Evolutionary conservation across 495 filamentous ascomycete genomes (phyloP), one percentile per base, ranked within the genome.

Genomic region (Sporormia fimetaria): DNA sequence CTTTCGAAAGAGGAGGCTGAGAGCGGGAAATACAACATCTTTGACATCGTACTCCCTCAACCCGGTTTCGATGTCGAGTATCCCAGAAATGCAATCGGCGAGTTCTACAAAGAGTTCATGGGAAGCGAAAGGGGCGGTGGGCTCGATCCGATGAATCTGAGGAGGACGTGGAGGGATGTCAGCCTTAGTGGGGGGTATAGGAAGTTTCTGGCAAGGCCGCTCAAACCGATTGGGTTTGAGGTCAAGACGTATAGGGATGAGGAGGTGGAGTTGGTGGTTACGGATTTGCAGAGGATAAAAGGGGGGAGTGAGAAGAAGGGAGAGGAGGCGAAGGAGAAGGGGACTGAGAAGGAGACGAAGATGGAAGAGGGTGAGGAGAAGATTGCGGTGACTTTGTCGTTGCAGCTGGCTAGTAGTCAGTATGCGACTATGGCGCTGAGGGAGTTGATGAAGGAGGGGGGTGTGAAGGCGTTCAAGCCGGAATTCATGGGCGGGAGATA

Each of bases 371-470:
- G 52, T 14, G 46, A 55, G 31, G 20, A 44, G 31, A 88, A 84
- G 57, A 64, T 95, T 40, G 87, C 85, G 7, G 78, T 93, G 2
- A 68, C 94, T 9, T 56, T 96, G 39, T 93, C 80, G 58, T 76
- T 98, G 60, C 76, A 87, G 57, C 67, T 98, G 14, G 79, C 78
- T 16, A 73, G 76, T 1, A 88, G 85, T 58, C 83, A 87, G 57
- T 98, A 96, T 57, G 90, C 90, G 0, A 98, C 92, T 2, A 81
- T 98, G 71, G 90, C 85, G 6, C 66, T 98, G 47, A 69, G 90
- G 28, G 90, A 98, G 67, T 63, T 98, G 54, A 80, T 77, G 67
- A 81, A 76, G 56, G 44, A 41, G 5, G 80, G 79, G 1, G 75
- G 71, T 24, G 67, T 77, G 3, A 64, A 60, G 47, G 63, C 68